phyloP scores from a whole-genome alignment of 106 monocot genomes.

The Dendrobium nobile region DNA sequence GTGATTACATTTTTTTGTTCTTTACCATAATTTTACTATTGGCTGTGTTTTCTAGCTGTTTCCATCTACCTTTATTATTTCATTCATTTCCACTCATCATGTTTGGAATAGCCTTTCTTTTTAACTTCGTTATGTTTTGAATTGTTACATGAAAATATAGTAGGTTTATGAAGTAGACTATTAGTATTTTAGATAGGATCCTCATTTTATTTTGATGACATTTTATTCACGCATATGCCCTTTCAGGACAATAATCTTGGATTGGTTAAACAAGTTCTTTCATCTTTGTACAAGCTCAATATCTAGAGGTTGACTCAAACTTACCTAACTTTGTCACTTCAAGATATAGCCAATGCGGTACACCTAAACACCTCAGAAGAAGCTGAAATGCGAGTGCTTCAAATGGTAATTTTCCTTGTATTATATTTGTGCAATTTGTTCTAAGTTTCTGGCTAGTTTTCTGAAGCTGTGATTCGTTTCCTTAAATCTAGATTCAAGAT shows the following conservation, averaged over 20 bases:
- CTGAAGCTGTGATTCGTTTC: background rate
- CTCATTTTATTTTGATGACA: conserved; percentile 8
- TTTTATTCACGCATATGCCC: background rate
- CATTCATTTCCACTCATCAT: background rate
- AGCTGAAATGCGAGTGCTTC: conserved; percentile 95
- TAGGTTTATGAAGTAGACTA: too few relatives aligned
- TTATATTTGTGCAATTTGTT: background rate
- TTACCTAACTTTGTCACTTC: conserved; percentile 86
- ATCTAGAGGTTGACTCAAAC: conserved; percentile 95
- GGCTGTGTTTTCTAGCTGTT: too few relatives aligned
- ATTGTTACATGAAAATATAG: background rate
- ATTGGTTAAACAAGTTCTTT: conserved; percentile 83
- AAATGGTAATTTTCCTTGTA: conserved; percentile 55
- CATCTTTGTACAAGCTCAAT: conserved; percentile 89
- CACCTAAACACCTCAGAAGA: conserved; percentile 76
- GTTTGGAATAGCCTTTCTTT: background rate
- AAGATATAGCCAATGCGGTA: conserved; percentile 88
- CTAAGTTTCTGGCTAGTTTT: background rate
- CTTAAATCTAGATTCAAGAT: conserved; percentile 74
- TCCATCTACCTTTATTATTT: background rate
- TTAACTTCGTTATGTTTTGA: background rate
- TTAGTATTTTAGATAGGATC: background rate
- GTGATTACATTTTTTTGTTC: too few relatives aligned
- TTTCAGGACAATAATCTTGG: conserved; percentile 94
- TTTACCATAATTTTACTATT: too few relatives aligned